Conservation (phyloP, 352 stramenopile species). For the Globisporangium cederbergense region DNA sequence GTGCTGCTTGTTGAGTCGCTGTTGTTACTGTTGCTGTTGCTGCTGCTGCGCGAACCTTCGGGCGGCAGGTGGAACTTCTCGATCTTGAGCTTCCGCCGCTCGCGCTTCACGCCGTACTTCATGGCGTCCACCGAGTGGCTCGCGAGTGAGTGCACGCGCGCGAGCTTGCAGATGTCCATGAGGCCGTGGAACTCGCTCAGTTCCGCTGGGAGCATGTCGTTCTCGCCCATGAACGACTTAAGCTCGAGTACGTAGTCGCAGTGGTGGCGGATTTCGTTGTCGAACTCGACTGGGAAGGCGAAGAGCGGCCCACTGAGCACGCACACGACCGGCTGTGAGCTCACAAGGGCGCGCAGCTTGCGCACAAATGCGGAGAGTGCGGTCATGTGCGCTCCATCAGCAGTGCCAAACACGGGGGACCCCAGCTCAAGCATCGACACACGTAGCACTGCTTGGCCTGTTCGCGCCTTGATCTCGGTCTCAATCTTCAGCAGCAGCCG, state of each 20-base stretch:
- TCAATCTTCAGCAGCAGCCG: slow-evolving; percentile 26
- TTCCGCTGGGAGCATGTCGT: slow-evolving; percentile 52
- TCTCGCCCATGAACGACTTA: slow-evolving; percentile 53
- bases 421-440: slow-evolving; percentile 43
- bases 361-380: slow-evolving; percentile 40
- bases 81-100: slow-evolving; percentile 69
- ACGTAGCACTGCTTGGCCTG: slow-evolving; percentile 30
- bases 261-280: slow-evolving; percentile 44
- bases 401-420: slow-evolving; percentile 33
- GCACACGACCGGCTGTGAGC: slow-evolving; percentile 22
- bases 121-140: slow-evolving; percentile 48
- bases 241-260: slow-evolving; percentile 61
- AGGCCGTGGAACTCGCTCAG: slow-evolving; percentile 61
- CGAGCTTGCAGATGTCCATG: slow-evolving; percentile 52
- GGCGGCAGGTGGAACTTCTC: slow-evolving; percentile 76
- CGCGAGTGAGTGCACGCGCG: slow-evolving; percentile 52
- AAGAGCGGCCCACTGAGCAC: slow-evolving; percentile 27
- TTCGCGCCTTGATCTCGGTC: slow-evolving; percentile 11
- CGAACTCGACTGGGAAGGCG: slow-evolving; percentile 27
- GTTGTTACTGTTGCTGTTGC: slow-evolving; percentile 23
- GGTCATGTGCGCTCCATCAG: slow-evolving; percentile 34
- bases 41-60: slow-evolving; percentile 46
- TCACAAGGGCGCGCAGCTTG: slow-evolving; percentile 26
- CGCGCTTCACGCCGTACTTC: slow-evolving; percentile 62
- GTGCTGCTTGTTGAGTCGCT: slow-evolving; percentile 3